Base-by-base conservation (phyloP, 1,284 basidiomycete genomes). In the Xanthoconium separans region DNA sequence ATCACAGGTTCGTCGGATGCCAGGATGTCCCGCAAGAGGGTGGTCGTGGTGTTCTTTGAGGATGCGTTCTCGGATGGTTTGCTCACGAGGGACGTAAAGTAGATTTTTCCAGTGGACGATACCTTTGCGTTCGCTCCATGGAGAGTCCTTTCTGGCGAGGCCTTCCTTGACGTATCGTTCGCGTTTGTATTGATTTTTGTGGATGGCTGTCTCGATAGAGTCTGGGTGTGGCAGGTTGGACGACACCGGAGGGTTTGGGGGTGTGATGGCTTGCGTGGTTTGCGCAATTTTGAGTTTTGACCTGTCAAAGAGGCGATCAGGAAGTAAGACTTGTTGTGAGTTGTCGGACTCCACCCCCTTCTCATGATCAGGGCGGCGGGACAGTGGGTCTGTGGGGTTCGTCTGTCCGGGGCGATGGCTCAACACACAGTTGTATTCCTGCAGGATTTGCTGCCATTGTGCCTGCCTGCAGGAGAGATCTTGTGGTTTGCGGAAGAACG, bases 211-310 rank as follows among this genome's bases (percentile, higher is more conserved):
- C 9, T 42, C 24, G 16, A 27, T 42, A 9, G 41, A 42, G 13
- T 42, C 20, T 6, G 41, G 41, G 4, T 42, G 20, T 6, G 20
- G 39, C 13, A 9, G 10, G 13, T 11, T 12, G 0, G 31, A 31
- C 31, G 0, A 10, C 10, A 10, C 13, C 1, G 31, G 31, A 0
- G 1, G 2, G 1, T 31, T 31, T 3, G 31, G 5, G n/a, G n/a
- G n/a, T n/a, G n/a, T n/a, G n/a, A n/a, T n/a, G n/a, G n/a, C n/a
- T n/a, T n/a, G n/a, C 13, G 31, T 31, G 15, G 34, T n/a, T 13
- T n/a, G 16, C 8, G 34, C 34, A 36, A 36, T 36, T 4, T 36
- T 11, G 5, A 40, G 18, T 9, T n/a, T 2, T 10, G 22, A 15
- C 4, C 4, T 27, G 16, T 27, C 3, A 8, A 42, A 42, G 2